Evolutionary conservation across 2,329 filamentous ascomycete genomes (phyloP), one percentile per base, ranked within the genome.

Genomic region (Alternaria tenuissima): DNA sequence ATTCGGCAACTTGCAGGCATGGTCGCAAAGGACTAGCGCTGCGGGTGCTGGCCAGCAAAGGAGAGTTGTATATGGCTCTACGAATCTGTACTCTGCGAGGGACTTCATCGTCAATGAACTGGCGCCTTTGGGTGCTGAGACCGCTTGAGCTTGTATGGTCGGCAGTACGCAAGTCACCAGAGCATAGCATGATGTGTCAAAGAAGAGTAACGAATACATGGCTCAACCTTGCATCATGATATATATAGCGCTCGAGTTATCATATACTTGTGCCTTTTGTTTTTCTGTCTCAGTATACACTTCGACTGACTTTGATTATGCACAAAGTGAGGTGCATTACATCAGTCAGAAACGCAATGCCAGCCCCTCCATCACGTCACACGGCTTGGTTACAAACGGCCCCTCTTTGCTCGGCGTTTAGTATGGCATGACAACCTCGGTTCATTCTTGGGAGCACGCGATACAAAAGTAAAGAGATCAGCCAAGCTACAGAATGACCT

Each of bases 61-160:
- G 79, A 86, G 93, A 65, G 91, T 99, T 9, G 91, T 98, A 1
- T 99, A 99, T 78, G 95, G 95, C 18, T 96, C 93, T 74, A 99
- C 95, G 14, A 94, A 89, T 63, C 75, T 89, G 64, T 82, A 89
- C 65, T 88, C 87, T 69, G 86, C 88, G 9, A 84, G 82, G 57
- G 87, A 88, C 65, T 90, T 90, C 73, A 77, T 89, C 42, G 79
- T 72, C 22, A 84, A 85, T 54, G 87, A 87, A 63, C 77, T 89
- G 66, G 83, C 80, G 22, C 83, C 80, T 61, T 70, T 90, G 63
- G 88, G 88, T 6, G 81, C 79, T 61, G 87, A 89, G 61, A 76
- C 69, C 48, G 67, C 70, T 34, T 78, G 69, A 64, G 47, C 3
- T 11, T 11, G 32, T 16, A 16, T 26, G 24, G 20, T 9, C 20